phyloP scores from a whole-genome alignment of 2,329 filamentous ascomycete species.

The Immersiporthe knoxdaviesiana region DNA sequence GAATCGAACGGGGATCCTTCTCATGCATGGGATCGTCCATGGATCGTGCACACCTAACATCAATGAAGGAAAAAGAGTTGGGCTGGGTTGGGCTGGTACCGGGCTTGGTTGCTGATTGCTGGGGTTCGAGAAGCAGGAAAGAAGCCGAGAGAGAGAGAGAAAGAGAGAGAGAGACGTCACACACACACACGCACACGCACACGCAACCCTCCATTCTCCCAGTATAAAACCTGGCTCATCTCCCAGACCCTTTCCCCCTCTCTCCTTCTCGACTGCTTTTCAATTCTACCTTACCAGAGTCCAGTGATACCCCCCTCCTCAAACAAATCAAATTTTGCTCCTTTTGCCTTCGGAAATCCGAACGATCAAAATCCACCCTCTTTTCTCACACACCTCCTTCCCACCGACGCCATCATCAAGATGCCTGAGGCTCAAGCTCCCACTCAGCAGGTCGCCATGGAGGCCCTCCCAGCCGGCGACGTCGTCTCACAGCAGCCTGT shows the following conservation, averaged over 20 bases:
- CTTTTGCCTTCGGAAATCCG: neutral
- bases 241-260: neutral
- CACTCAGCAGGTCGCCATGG: slow-evolving; percentile 39
- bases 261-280: neutral
- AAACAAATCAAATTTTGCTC: neutral
- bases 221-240: neutral
- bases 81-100: neutral
- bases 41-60: neutral
- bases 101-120: too few relatives aligned
- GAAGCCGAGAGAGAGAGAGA: too few relatives aligned
- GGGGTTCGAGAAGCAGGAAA: neutral
- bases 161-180: neutral
- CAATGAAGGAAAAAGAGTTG: neutral
- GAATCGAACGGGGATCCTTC: neutral
- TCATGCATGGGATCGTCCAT: neutral
- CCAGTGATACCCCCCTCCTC: neutral
- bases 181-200: neutral
- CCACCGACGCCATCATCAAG: slow-evolving; percentile 24
- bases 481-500: slow-evolving; percentile 40
- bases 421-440: slow-evolving; percentile 37
- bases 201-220: neutral
- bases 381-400: neutral
- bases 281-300: neutral
- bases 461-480: slow-evolving; percentile 31
- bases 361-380: neutral